These are phyloP conservation scores for Calonectria honghensis DNA, from an alignment of 2,329 filamentous ascomycete genomes.

Conservation along the genomic window DNA sequence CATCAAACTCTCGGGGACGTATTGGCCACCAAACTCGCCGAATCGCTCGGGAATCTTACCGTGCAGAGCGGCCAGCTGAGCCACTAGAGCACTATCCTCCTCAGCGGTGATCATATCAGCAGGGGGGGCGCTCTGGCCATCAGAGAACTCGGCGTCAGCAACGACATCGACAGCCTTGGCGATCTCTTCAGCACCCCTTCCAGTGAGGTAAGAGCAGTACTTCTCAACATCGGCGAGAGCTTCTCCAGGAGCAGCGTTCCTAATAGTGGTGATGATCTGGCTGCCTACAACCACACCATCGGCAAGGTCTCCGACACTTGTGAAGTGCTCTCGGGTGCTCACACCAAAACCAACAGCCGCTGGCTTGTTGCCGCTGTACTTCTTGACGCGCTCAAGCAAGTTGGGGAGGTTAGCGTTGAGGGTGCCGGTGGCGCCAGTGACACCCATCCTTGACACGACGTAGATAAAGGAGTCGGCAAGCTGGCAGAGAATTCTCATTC, in stretches of 20 bases:
- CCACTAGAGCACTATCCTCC: slow-evolving; percentile 78
- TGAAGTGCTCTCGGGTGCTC: slow-evolving; percentile 94
- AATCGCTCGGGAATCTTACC: slow-evolving; percentile 89
- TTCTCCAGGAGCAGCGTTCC: slow-evolving; percentile 58
- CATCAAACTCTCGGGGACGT: slow-evolving; percentile 98
- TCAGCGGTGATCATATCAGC: slow-evolving; percentile 74
- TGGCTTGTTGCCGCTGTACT: slow-evolving; percentile 92
- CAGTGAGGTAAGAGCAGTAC: slow-evolving; percentile 84
- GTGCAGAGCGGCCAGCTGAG: slow-evolving; percentile 89
- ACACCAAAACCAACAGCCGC: slow-evolving; percentile 97
- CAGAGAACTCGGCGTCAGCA: slow-evolving; percentile 68
- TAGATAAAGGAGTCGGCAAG: slow-evolving; percentile 99
- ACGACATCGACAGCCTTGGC: slow-evolving; percentile 81
- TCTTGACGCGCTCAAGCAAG: slow-evolving; percentile 89
- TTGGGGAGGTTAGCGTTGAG: slow-evolving; percentile 88
- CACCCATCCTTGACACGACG: slow-evolving; percentile 97
- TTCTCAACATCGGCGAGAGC: slow-evolving; percentile 84
- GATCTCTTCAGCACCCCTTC: slow-evolving; percentile 65
- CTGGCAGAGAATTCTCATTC: slow-evolving; percentile 96
- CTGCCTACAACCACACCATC: slow-evolving; percentile 98
- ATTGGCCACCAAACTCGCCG: slow-evolving; percentile 97
- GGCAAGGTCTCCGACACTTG: slow-evolving; percentile 87
- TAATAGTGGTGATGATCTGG: slow-evolving; percentile 90
- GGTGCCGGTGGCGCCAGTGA: slow-evolving; percentile 91
- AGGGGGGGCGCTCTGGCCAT: slow-evolving; percentile 68